phyloP scores from a whole-genome alignment of 257 asterid species.

The Echium plantagineum region DNA sequence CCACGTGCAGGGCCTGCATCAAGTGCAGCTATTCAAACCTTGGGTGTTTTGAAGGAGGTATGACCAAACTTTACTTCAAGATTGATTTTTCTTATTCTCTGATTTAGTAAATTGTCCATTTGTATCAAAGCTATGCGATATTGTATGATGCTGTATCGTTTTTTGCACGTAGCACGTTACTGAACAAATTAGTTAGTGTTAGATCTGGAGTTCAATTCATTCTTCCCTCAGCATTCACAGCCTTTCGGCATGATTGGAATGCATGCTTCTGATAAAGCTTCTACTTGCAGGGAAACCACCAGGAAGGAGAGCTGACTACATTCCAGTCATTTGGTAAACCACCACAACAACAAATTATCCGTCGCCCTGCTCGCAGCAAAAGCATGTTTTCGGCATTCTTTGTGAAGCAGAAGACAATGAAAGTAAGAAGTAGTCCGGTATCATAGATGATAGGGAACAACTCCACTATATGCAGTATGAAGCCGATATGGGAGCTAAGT shows the following conservation, averaged over 20 bases:
- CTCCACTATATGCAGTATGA: neutral
- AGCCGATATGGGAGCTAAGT: neutral
- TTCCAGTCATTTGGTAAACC: conserved; percentile 46
- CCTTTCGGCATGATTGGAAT: neutral
- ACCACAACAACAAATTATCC: conserved; percentile 25
- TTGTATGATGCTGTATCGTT: no score
- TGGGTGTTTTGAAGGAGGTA: conserved; percentile 64
- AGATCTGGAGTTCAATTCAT: no score
- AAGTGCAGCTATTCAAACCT: conserved; percentile 53
- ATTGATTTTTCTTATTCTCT: no score
- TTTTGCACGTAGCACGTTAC: no score
- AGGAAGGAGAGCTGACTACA: conserved; percentile 43
- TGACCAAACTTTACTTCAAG: neutral
- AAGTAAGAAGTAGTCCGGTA: conserved; percentile 20
- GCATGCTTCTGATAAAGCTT: neutral
- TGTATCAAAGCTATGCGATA: no score
- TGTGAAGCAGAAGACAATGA: conserved; percentile 53
- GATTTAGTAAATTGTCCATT: no score
- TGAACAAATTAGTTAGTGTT: no score
- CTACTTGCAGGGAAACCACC: conserved; percentile 42
- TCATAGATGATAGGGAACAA: conserved; percentile 7
- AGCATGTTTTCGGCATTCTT: conserved; percentile 66
- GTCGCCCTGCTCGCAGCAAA: conserved; percentile 50
- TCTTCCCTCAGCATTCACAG: no score
- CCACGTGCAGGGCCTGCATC: conserved; percentile 39